A percentile compares a stretch with the other conserved stretches of the same genome.
phyloP scores from a whole-genome alignment of 106 monocot genomes.

The Allium sativum region DNA sequence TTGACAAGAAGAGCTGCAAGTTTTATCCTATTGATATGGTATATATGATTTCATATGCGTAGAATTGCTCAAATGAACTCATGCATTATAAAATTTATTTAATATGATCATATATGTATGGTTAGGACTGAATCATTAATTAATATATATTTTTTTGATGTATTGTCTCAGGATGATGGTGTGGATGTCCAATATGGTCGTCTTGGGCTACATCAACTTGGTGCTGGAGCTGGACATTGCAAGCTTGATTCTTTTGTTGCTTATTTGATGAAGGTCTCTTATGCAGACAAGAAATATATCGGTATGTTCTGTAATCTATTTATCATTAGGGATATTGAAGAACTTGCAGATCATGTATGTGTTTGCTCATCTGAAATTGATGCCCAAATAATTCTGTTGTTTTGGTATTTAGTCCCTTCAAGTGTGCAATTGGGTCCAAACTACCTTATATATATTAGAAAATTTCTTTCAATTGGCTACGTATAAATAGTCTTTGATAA shows the following conservation, averaged over 20 bases:
- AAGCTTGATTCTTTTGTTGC: slow-evolving; percentile 48
- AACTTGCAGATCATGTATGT: slow-evolving; percentile 58
- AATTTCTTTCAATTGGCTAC: background rate
- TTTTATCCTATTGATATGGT: slow-evolving; percentile 78
- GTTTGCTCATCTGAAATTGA: no score
- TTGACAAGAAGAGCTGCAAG: slow-evolving; percentile 45
- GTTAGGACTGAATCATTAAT: background rate
- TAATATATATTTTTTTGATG: background rate
- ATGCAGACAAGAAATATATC: slow-evolving; percentile 71
- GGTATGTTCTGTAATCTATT: slow-evolving; percentile 17
- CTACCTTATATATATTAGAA: background rate
- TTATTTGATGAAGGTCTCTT: slow-evolving; percentile 56
- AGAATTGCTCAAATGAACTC: background rate
- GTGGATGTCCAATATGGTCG: slow-evolving; percentile 54
- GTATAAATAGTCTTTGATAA: background rate
- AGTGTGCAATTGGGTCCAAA: no score
- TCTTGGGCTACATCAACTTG: slow-evolving; percentile 37
- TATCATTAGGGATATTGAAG: slow-evolving; percentile 29
- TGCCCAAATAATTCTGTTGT: background rate
- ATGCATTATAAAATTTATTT: background rate
- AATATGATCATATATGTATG: background rate
- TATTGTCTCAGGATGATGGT: slow-evolving; percentile 39
- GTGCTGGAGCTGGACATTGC: slow-evolving; percentile 41
- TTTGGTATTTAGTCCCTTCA: background rate
- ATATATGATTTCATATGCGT: background rate